phyloP scores from a whole-genome alignment of 306 rosid species.

The Mimosa pudica region DNA sequence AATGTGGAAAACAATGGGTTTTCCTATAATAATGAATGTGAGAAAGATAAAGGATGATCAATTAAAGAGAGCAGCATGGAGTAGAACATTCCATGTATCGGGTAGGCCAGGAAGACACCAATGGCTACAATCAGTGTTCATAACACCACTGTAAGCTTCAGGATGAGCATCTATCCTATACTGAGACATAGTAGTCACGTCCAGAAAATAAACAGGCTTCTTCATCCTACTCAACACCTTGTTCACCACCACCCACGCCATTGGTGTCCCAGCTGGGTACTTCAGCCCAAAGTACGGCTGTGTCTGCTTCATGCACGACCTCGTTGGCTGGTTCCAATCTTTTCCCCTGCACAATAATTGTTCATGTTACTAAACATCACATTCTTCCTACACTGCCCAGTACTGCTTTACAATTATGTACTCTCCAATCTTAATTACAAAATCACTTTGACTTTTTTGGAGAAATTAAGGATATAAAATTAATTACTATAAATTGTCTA shows the following conservation, averaged over 20 bases:
- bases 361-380: too few species aligned
- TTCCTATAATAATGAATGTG: neutral
- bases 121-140: constrained; percentile 80
- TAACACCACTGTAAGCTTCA: constrained; percentile 62
- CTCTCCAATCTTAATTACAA: too few species aligned
- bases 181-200: constrained; percentile 77
- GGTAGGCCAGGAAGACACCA: constrained; percentile 99
- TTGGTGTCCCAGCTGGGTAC: constrained; percentile 87
- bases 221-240: constrained; percentile 70
- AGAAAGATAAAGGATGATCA: constrained; percentile 28
- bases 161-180: constrained; percentile 90
- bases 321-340: constrained; percentile 84
- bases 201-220: constrained; percentile 79
- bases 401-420: too few species aligned
- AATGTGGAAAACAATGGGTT: constrained; percentile 46
- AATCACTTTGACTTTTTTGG: too few species aligned
- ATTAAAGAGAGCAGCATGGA: constrained; percentile 73
- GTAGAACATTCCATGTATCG: constrained; percentile 91
- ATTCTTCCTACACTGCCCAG: too few species aligned
- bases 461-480: too few species aligned
- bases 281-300: constrained; percentile 62
- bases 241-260: constrained; percentile 88
- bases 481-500: too few species aligned
- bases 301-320: constrained; percentile 71
- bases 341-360: constrained; percentile 55